These are phyloP conservation scores for Yamadazyma dushanensis DNA, from an alignment of 1,139 yeast species.

Conservation along the genomic window DNA sequence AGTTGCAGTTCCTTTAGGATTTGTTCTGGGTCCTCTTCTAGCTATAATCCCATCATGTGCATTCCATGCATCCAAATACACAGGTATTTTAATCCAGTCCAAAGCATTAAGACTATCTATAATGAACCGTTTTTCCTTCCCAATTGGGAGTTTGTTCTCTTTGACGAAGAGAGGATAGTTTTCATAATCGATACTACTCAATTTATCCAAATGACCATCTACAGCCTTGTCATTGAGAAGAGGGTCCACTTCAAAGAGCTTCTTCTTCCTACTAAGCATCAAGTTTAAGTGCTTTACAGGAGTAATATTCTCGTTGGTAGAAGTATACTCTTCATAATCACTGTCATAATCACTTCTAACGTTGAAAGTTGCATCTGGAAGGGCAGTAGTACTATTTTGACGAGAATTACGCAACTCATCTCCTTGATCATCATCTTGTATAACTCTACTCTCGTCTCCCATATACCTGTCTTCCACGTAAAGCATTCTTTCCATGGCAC, in stretches of 20 bases:
- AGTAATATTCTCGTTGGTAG: constrained; percentile 10
- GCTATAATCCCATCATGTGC: constrained; percentile 76
- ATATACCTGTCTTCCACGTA: constrained; percentile 37
- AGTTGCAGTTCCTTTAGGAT: constrained; percentile 54
- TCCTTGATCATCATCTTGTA: constrained; percentile 18
- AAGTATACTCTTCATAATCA: constrained; percentile 13
- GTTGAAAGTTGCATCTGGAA: constrained; percentile 10
- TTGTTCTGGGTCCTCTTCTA: constrained; percentile 58
- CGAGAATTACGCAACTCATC: constrained; percentile 11
- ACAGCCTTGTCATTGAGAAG: constrained; percentile 29
- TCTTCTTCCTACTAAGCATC: constrained; percentile 15
- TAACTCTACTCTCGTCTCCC: constrained; percentile 17
- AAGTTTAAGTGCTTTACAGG: constrained; percentile 15
- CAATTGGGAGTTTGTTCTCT: constrained; percentile 37
- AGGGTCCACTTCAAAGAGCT: constrained; percentile 21
- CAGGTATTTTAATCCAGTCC: constrained; percentile 68
- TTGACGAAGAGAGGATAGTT: constrained; percentile 31
- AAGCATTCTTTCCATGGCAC: constrained; percentile 39
- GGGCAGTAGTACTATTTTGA: background rate
- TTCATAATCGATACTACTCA: constrained; percentile 21
- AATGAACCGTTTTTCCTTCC: constrained; percentile 41
- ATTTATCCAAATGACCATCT: constrained; percentile 16
- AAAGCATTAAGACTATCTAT: constrained; percentile 51
- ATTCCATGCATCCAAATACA: constrained; percentile 63
- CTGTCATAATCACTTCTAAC: constrained; percentile 13